Conservation (phyloP, 2,329 filamentous ascomycete species). For the Penicillium glabrum region DNA sequence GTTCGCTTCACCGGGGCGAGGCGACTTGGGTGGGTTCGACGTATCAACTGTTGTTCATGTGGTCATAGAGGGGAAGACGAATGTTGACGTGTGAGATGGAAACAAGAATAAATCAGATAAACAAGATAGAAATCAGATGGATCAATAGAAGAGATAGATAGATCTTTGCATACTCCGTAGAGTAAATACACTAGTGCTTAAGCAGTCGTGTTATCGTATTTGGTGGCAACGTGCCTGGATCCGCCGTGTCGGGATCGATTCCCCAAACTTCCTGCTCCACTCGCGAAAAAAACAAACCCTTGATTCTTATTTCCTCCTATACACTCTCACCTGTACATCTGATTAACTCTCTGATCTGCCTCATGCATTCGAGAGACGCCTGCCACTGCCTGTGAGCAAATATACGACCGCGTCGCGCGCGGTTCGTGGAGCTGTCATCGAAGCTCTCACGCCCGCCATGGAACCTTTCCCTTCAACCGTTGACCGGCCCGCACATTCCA, state of each 20-base stretch:
- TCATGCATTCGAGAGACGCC: not conserved
- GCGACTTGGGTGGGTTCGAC: slow-evolving; percentile 10
- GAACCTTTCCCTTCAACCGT: slow-evolving; percentile 16
- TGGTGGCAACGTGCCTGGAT: slow-evolving; percentile 7
- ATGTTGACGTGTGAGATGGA: too few relatives aligned
- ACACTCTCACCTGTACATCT: not conserved
- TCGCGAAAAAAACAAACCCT: slow-evolving; percentile 14
- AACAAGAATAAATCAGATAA: too few relatives aligned
- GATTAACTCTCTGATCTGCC: not conserved
- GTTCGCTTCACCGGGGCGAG: slow-evolving; percentile 15
- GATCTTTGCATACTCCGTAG: not conserved
- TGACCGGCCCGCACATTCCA: slow-evolving; percentile 13
- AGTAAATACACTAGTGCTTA: not conserved
- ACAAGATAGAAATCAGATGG: not conserved
- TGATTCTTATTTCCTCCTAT: slow-evolving; percentile 6
- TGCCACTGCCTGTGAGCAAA: slow-evolving; percentile 4
- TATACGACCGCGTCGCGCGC: slow-evolving; percentile 11
- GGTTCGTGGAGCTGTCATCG: slow-evolving; percentile 12
- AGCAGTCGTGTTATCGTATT: not conserved
- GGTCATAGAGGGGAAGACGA: not conserved
- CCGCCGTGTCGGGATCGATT: slow-evolving; percentile 18
- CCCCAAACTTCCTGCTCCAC: slow-evolving; percentile 15
- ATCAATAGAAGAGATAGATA: not conserved
- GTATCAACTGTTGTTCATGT: slow-evolving; percentile 13
- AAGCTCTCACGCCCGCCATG: slow-evolving; percentile 20